These are phyloP conservation scores for Colletotrichum noveboracense DNA, from an alignment of 2,329 filamentous ascomycete genomes.

Conservation along the genomic window DNA sequence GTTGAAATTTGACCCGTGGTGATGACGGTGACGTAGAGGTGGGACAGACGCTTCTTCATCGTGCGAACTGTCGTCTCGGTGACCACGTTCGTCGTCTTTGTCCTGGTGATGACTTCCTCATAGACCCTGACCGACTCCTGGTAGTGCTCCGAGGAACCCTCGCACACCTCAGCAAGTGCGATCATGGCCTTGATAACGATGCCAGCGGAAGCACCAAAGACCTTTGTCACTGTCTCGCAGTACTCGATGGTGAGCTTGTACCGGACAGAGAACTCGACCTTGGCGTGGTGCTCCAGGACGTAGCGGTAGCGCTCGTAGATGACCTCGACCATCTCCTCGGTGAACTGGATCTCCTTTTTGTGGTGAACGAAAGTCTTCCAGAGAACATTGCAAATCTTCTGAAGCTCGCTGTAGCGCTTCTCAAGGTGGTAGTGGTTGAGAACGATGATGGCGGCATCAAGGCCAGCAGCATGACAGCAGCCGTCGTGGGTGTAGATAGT, in stretches of 20 bases:
- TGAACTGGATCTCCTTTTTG: constrained; percentile 41
- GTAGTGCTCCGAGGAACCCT: constrained; percentile 44
- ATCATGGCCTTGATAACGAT: constrained; percentile 37
- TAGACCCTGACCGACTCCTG: constrained; percentile 51
- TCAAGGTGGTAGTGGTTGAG: constrained; percentile 48
- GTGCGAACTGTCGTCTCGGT: constrained; percentile 42
- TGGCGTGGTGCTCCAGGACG: constrained; percentile 48
- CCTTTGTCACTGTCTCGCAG: constrained; percentile 46
- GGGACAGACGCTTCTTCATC: constrained; percentile 55
- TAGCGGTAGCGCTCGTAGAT: constrained; percentile 49
- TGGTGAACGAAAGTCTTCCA: constrained; percentile 43
- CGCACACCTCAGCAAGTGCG: constrained; percentile 49
- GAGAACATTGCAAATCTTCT: constrained; percentile 47
- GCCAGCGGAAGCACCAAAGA: constrained; percentile 32
- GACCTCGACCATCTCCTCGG: constrained; percentile 47
- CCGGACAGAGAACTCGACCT: constrained; percentile 41
- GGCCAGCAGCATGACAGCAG: constrained; percentile 43
- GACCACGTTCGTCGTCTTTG: constrained; percentile 37
- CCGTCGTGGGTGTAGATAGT: constrained; percentile 35
- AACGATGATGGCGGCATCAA: constrained; percentile 50
- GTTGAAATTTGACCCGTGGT: constrained; percentile 40
- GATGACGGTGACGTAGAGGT: constrained; percentile 44
- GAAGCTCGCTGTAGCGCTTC: constrained; percentile 48
- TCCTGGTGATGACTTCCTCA: constrained; percentile 46
- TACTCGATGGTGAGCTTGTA: constrained; percentile 54